Percentiles rank a stretch among this genome's conserved stretches.
Evolutionary conservation across 2,329 filamentous ascomycete genomes (phyloP).

Genomic region (Aspergillus oerlinghausenensis): DNA sequence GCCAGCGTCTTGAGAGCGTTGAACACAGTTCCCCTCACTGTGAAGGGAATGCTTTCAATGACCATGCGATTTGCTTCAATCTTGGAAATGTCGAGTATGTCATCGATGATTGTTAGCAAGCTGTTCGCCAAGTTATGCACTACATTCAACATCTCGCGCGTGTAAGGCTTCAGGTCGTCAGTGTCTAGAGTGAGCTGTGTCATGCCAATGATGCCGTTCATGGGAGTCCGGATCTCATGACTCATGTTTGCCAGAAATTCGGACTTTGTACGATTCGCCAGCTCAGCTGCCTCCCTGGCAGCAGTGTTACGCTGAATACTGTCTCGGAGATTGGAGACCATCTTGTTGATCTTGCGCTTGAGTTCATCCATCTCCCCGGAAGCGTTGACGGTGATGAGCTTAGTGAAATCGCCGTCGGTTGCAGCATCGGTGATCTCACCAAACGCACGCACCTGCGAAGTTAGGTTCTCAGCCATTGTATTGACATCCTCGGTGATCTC

Average conservation of each 20-base stretch:
- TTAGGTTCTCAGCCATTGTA: constrained; percentile 82
- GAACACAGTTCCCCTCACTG: constrained; percentile 88
- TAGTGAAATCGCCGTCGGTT: constrained; percentile 94
- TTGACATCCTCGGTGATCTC: constrained; percentile 97
- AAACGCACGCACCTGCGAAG: constrained; percentile 94
- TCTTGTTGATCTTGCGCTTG: constrained; percentile 98
- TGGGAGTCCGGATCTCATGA: constrained; percentile 94
- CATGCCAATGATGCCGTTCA: constrained; percentile 98
- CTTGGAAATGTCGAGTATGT: constrained; percentile 65
- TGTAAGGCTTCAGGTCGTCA: constrained; percentile 88
- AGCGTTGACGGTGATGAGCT: constrained; percentile 92
- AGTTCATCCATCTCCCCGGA: constrained; percentile 99
- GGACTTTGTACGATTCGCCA: constrained; percentile 97
- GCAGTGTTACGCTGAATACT: constrained; percentile 96
- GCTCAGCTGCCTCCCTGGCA: constrained; percentile 88
- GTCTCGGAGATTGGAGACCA: constrained; percentile 93
- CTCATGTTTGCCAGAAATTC: constrained; percentile 99
- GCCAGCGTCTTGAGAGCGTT: constrained; percentile 94
- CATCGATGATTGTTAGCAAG: constrained; percentile 91
- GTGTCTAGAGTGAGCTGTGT: constrained; percentile 94
- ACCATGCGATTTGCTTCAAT: constrained; percentile 97
- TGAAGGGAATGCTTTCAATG: constrained; percentile 96
- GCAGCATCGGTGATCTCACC: constrained; percentile 98
- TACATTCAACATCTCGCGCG: constrained; percentile 97
- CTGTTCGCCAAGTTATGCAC: constrained; percentile 96